Evolutionary conservation across 2,329 filamentous ascomycete species (phyloP).

Genomic region (Neurospora sp.): DNA sequence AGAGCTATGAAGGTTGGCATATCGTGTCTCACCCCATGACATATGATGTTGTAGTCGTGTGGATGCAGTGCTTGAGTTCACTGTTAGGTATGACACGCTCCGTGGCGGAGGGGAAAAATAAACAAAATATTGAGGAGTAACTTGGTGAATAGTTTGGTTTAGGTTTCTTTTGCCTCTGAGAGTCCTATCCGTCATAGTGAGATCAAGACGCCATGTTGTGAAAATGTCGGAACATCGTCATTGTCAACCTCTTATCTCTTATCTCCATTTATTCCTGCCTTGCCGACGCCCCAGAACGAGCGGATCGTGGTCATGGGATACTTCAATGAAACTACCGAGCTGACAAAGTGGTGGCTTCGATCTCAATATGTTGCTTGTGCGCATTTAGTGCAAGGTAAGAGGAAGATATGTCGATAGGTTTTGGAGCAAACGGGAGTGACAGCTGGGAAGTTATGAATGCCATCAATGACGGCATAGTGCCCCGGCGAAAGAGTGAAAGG

Average conservation of each 20-base stretch:
- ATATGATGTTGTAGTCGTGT: neutral
- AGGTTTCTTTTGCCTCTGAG: neutral
- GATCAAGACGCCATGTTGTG: neutral
- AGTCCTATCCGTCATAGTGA: neutral
- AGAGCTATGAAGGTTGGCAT: neutral
- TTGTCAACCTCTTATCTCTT: neutral
- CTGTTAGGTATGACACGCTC: neutral
- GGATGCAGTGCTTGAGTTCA: neutral
- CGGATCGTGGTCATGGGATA: neutral
- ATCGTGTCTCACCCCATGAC: neutral
- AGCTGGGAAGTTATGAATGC: neutral
- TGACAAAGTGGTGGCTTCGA: neutral
- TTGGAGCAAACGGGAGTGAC: neutral
- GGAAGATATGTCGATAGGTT: neutral
- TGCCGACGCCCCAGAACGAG: neutral
- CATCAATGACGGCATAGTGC: neutral
- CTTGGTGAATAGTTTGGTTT: neutral
- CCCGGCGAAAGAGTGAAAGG: neutral
- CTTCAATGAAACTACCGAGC: neutral
- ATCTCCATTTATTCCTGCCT: neutral
- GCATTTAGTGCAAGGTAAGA: neutral
- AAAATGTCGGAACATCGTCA: neutral
- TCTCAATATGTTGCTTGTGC: neutral
- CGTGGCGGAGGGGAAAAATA: neutral
- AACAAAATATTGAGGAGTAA: neutral